Conservation (phyloP, 108 stramenopile species). For the Skeletonema tropicum region DNA sequence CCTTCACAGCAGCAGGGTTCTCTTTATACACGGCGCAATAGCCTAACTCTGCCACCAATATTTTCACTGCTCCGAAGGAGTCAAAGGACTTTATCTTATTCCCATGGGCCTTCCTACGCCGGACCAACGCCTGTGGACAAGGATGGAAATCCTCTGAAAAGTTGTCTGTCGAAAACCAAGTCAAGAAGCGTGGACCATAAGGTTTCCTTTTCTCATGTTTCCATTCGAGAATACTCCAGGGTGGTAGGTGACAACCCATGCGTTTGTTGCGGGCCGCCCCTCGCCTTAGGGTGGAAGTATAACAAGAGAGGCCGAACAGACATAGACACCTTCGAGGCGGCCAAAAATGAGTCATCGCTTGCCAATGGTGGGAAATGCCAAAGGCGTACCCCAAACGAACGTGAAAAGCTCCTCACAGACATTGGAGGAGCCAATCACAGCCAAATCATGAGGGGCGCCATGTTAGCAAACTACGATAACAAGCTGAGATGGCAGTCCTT, state of each 20-base stretch:
- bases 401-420: slow-evolving; percentile 24
- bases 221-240: slow-evolving; percentile 40
- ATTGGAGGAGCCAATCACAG: slow-evolving; percentile 34
- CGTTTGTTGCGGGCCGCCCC: slow-evolving; percentile 62
- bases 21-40: background rate
- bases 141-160: slow-evolving; percentile 29
- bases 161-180: slow-evolving; percentile 23
- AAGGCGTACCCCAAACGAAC: slow-evolving; percentile 30
- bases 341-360: background rate
- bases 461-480: slow-evolving; percentile 26
- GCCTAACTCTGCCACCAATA: background rate
- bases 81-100: background rate
- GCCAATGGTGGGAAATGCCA: background rate
- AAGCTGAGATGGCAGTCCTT: slow-evolving; percentile 32
- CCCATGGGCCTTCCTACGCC: slow-evolving; percentile 12
- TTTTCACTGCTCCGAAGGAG: background rate
- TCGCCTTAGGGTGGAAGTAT: slow-evolving; percentile 69
- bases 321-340: slow-evolving; percentile 41
- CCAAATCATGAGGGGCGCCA: slow-evolving; percentile 29
- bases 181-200: background rate
- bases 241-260: slow-evolving; percentile 67
- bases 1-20: background rate
- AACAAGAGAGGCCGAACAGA: slow-evolving; percentile 33
- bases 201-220: slow-evolving; percentile 37
- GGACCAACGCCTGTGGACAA: slow-evolving; percentile 20